Conservation (phyloP, 129 eudicot genomes). For the Lactuca saligna region DNA sequence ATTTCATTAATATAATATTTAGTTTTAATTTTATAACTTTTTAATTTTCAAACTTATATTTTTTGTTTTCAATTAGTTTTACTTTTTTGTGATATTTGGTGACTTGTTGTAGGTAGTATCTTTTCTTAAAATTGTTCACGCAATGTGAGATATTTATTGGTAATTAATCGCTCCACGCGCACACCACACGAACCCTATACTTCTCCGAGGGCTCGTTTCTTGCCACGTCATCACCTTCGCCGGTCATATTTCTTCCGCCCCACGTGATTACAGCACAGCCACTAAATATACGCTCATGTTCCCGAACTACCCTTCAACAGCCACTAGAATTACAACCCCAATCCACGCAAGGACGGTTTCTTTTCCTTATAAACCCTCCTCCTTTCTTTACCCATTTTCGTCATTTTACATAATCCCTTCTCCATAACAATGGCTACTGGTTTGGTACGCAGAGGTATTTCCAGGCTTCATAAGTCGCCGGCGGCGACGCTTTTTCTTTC, state of each 20-base stretch:
- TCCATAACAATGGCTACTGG: conserved; percentile 53
- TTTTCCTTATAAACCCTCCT: not conserved
- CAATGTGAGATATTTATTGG: conserved; percentile 1
- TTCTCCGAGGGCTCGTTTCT: conserved; percentile 7
- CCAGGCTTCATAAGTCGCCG: conserved; percentile 39
- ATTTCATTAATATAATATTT: too few relatives aligned
- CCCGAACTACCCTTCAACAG: conserved; percentile 34
- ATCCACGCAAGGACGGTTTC: conserved; percentile 14
- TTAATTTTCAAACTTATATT: too few relatives aligned
- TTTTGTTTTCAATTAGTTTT: too few relatives aligned
- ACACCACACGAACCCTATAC: conserved; percentile 38
- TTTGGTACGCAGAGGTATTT: conserved; percentile 48
- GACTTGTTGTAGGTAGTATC: too few relatives aligned
- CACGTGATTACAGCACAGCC: conserved; percentile 16
- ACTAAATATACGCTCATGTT: not conserved
- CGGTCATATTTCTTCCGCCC: conserved; percentile 15
- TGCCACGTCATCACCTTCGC: conserved; percentile 29
- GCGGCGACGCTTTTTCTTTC: conserved; percentile 39
- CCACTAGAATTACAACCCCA: conserved; percentile 10
- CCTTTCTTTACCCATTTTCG: conserved; percentile 10
- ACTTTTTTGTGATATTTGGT: too few relatives aligned
- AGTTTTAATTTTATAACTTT: too few relatives aligned
- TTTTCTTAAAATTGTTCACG: not conserved
- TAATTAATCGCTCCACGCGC: conserved; percentile 34
- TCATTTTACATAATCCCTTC: conserved; percentile 20